Base-by-base conservation (phyloP, 1,139 yeast species). In the Debaryomyces robertsiae region DNA sequence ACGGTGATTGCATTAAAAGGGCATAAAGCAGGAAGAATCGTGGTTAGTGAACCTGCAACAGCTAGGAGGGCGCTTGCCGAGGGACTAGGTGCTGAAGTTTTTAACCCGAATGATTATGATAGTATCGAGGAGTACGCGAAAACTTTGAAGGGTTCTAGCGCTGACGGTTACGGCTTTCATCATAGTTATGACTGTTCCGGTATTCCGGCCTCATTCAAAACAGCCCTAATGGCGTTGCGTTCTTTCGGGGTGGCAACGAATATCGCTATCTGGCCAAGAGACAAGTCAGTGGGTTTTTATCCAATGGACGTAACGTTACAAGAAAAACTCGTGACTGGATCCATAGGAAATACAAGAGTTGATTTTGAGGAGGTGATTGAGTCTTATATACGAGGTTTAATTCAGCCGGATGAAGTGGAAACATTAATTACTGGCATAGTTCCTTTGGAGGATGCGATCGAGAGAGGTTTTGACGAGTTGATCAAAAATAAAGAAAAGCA, bases 171-270 rank as follows among this genome's bases (percentile, higher is more conserved):
- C 48, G 88, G 87, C 2, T 82, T 76, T 50, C 73, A 77, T 41
- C 73, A 72, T 32, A 63, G 81, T 0, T 82, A 72, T 56, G 88
- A 82, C 58, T 79, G 85, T 56, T 77, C 84, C 0, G 88, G 88
- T 23, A 60, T 77, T 18, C 78, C 75, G 35, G 69, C 67, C 2
- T 81, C 87, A 3, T 76, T 78, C 49, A 66, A 69, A 27, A 65
- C 82, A 2, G 70, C 81, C 2, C 57, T 82, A 18, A 70, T 69
- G 37, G 73, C 81, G 14, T 58, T 81, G 27, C 69, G 77, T 35
- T 75, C 81, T n/a, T 73, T 77, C 40, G 89, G 88, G 34, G 66
- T 68, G 10, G 84, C 84, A 4, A 80, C 82, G 36, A 82, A 82
- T 53, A 73, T 82, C 28, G 88, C 88, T 34, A 73, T 76, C 35